Base-by-base conservation (phyloP, 768 basidiomycete species). In the Leccinum obscurum region DNA sequence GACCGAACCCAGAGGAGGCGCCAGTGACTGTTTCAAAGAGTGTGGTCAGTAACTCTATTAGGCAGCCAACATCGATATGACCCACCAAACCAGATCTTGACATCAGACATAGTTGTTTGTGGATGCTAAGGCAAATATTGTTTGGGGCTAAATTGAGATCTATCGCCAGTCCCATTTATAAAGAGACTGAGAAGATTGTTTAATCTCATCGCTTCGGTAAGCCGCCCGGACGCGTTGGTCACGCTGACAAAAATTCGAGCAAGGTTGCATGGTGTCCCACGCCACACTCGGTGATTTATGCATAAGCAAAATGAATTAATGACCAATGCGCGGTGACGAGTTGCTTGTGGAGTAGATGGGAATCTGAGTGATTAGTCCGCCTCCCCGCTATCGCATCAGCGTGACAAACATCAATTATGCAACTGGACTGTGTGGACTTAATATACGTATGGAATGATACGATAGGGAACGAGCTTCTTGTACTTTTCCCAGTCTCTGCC, bases 401-500 rank as follows among this genome's bases (percentile, higher is more conserved):
- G 32, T 24, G 62, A 46, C 13, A 37, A n/a, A 14, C n/a, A 3
- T 44, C 32, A 17, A 10, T 32, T 11, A 39, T 56, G 28, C 55
- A 54, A 28, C 15, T 6, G 2, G 51, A 51, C 17, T 30, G 15
- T 9, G 48, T 32, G 48, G 54, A 46, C 59, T 57, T 68, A 93
- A 72, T 92, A 93, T 28, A 93, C 75, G 70, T 90, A 92, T 49
- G 93, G 94, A 64, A 96, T 81, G 63, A 96, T 95, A 61, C 88
- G 84, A 65, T 82, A 96, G 2, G 88, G 90, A 28, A 97, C 95
- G 28, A 92, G 77, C 68, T 87, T 81, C 78, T 86, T 92, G 79
- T 98, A 98, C 75, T 82, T 88, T 57, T 86, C 81, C 96, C 96
- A 98, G 69, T 98, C 95, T 66, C 91, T 84, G 26, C 95, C 94